These are phyloP conservation scores for Boletellus ananas DNA, from an alignment of 768 basidiomycete genomes.

Conservation along the genomic window DNA sequence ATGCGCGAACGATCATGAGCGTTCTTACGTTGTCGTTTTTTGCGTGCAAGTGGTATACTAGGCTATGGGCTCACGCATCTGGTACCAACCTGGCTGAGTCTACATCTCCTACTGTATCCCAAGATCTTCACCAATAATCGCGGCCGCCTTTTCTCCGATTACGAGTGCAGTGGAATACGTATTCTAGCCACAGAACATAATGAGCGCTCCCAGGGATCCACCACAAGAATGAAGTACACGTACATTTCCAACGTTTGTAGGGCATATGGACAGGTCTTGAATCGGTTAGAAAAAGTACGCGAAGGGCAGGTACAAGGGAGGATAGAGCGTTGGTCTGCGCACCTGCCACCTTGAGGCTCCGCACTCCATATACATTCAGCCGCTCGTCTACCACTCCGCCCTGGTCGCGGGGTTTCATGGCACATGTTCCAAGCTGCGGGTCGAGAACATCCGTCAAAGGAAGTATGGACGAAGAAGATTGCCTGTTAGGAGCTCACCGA, in stretches of 20 bases:
- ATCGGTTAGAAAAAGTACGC: not conserved
- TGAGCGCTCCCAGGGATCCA: no score
- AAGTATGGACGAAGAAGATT: no score
- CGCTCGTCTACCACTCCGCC: conserved; percentile 61
- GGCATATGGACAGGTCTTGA: conserved; percentile 36
- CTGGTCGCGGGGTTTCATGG: conserved; percentile 59
- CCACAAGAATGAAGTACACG: not conserved
- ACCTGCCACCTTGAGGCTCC: conserved; percentile 60
- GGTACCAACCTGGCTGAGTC: no score
- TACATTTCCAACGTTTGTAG: conserved; percentile 23
- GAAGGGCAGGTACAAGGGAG: no score
- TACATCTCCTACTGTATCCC: no score
- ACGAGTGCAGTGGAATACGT: not conserved
- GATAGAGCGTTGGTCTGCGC: not conserved
- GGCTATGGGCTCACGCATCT: no score
- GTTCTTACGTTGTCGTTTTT: no score
- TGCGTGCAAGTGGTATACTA: no score
- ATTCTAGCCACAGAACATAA: not conserved
- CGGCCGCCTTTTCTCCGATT: not conserved
- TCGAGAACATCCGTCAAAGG: not conserved
- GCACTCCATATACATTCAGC: conserved; percentile 60
- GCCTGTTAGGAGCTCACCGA: conserved; percentile 4
- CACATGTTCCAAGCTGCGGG: conserved; percentile 59
- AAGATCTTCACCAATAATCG: not conserved
- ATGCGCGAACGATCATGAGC: no score